A percentile compares a stretch with the other conserved stretches of the same genome.
Conservation (phyloP, 306 rosid species). For the Rubus idaeus region DNA sequence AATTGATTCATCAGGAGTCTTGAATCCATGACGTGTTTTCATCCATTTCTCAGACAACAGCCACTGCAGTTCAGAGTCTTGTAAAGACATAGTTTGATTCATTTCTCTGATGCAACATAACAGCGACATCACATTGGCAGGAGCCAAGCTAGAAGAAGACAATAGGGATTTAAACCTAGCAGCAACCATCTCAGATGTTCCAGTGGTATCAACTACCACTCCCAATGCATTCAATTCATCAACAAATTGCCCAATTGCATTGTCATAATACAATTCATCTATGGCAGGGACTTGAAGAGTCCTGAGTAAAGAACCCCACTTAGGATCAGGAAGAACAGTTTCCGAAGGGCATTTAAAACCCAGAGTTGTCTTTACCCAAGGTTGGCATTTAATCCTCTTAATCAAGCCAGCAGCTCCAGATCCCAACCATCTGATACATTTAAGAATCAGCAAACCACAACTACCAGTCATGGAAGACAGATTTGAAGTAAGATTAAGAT, state of each 20-base stretch:
- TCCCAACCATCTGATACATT: slow-evolving; percentile 13
- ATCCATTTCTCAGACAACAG: slow-evolving; percentile 24
- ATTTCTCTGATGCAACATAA: slow-evolving; percentile 14
- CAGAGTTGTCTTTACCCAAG: slow-evolving; percentile 16
- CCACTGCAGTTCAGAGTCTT: slow-evolving; percentile 16
- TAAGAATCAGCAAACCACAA: slow-evolving; percentile 13
- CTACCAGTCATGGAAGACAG: slow-evolving; percentile 5
- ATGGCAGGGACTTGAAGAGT: slow-evolving; percentile 20
- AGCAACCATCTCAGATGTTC: slow-evolving; percentile 10
- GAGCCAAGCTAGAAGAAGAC: slow-evolving; percentile 8
- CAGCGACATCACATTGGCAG: slow-evolving; percentile 13
- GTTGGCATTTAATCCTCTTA: background rate
- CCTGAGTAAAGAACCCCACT: slow-evolving; percentile 13
- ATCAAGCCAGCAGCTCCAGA: background rate
- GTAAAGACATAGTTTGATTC: background rate
- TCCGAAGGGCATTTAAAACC: slow-evolving; percentile 24
- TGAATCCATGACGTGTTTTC: slow-evolving; percentile 31
- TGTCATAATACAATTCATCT: slow-evolving; percentile 21
- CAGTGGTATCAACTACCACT: slow-evolving; percentile 17
- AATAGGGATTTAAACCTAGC: slow-evolving; percentile 6
- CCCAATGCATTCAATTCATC: slow-evolving; percentile 21
- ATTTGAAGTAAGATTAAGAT: slow-evolving; percentile 1
- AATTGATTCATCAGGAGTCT: slow-evolving; percentile 27
- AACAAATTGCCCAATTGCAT: background rate
- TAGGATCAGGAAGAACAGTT: slow-evolving; percentile 11